A percentile compares a stretch with the other conserved stretches of the same genome.
Conservation (phyloP, 73 alveolate genomes). For the Tetrahymena malaccensis region DNA sequence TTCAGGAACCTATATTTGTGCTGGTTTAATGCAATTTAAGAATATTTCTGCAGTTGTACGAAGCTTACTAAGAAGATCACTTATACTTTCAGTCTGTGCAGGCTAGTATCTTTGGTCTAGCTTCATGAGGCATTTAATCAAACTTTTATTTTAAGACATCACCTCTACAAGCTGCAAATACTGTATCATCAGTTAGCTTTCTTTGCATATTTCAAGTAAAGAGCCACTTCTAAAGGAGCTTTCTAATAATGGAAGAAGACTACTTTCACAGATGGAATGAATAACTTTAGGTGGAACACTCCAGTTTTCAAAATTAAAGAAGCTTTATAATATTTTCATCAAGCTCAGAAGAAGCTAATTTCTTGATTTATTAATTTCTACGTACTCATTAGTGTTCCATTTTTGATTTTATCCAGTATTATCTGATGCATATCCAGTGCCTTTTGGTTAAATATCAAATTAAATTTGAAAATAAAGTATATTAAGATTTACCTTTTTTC, state of each 20-base stretch:
- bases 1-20: conserved; percentile 31
- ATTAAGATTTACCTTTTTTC: not conserved
- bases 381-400: conserved; percentile 55
- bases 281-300: conserved; percentile 19
- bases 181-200: conserved; percentile 37
- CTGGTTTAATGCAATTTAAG: conserved; percentile 38
- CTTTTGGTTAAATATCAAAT: conserved; percentile 33
- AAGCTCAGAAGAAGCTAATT: conserved; percentile 41
- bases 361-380: conserved; percentile 53
- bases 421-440: conserved; percentile 70
- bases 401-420: conserved; percentile 48
- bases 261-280: conserved; percentile 38
- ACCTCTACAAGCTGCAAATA: conserved; percentile 56
- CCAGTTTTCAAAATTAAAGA: conserved; percentile 58
- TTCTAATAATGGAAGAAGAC: conserved; percentile 66
- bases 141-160: conserved; percentile 30
- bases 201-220: conserved; percentile 67
- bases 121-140: conserved; percentile 28
- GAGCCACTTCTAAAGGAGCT: conserved; percentile 72
- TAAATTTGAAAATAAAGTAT: not conserved
- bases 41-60: conserved; percentile 44
- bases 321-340: conserved; percentile 45
- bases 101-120: conserved; percentile 54
- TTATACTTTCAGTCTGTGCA: conserved; percentile 46
- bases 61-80: conserved; percentile 40